A percentile compares a stretch with the other conserved stretches of the same genome.
Conservation (phyloP, 352 stramenopile genomes). For the Phytophthora ramorum region DNA sequence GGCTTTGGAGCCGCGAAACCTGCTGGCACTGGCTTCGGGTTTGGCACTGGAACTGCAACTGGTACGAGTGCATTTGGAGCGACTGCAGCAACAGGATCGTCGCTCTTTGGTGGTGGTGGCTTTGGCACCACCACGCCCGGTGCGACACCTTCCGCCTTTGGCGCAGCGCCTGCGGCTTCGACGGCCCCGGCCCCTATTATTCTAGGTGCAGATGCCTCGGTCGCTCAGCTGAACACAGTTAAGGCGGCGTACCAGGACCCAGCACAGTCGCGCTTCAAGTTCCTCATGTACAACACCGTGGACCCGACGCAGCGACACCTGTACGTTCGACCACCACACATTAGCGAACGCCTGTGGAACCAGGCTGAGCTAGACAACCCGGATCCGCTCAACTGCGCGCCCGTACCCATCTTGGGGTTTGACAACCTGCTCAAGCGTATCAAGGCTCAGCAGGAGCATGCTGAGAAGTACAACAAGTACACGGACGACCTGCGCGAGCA, state of each 20-base stretch:
- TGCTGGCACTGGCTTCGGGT: slow-evolving; percentile 34
- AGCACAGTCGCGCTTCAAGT: slow-evolving; percentile 89
- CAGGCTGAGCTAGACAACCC: slow-evolving; percentile 89
- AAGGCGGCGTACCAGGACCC: slow-evolving; percentile 88
- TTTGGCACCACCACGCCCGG: slow-evolving; percentile 42
- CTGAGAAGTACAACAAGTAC: slow-evolving; percentile 84
- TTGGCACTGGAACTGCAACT: slow-evolving; percentile 29
- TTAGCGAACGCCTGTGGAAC: slow-evolving; percentile 88
- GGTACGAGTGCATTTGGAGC: slow-evolving; percentile 26
- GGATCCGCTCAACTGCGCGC: slow-evolving; percentile 80
- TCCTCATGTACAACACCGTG: slow-evolving; percentile 90
- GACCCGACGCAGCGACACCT: slow-evolving; percentile 83
- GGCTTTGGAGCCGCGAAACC: slow-evolving; percentile 36
- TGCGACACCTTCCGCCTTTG: slow-evolving; percentile 34
- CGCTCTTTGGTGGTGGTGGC: slow-evolving; percentile 37
- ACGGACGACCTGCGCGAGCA: slow-evolving; percentile 77
- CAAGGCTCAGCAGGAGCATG: slow-evolving; percentile 81
- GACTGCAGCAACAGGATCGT: slow-evolving; percentile 30
- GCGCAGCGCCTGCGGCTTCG: slow-evolving; percentile 38
- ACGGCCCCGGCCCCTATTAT: slow-evolving; percentile 75
- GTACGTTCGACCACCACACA: slow-evolving; percentile 79
- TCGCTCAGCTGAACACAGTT: slow-evolving; percentile 82
- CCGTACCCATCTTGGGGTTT: slow-evolving; percentile 81
- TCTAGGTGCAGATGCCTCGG: slow-evolving; percentile 71
- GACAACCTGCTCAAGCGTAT: slow-evolving; percentile 85